Percentiles rank a stretch among this genome's conserved stretches.
phyloP scores from a whole-genome alignment of 106 monocot species.

The Dioscorea alata region DNA sequence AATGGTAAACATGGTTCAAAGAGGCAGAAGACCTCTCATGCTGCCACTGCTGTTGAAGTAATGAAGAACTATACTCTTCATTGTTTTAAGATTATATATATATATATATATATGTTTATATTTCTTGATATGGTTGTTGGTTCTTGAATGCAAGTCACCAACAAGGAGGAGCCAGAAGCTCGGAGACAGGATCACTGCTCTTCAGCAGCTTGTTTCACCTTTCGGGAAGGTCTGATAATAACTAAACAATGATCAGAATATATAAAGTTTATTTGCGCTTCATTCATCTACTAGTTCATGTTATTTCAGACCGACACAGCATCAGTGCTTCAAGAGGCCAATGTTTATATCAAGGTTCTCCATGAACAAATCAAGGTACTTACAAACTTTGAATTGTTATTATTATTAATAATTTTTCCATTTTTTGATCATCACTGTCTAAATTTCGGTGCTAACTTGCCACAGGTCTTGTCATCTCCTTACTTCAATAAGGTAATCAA shows the following conservation, averaged over 20 bases:
- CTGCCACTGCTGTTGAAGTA: background rate
- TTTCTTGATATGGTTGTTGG: background rate
- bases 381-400: too few species aligned
- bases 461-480: conserved; percentile 12
- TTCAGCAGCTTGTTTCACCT: conserved; percentile 45
- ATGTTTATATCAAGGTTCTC: conserved; percentile 23
- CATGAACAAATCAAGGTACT: conserved; percentile 39
- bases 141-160: conserved; percentile 1
- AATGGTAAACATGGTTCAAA: background rate
- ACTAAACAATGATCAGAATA: background rate
- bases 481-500: conserved; percentile 3
- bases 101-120: background rate
- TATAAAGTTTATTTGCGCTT: too few species aligned
- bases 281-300: background rate
- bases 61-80: background rate
- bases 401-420: background rate
- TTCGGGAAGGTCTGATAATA: conserved; percentile 24
- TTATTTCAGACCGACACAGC: conserved; percentile 39
- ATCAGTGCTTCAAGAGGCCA: conserved; percentile 42
- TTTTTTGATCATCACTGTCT: background rate
- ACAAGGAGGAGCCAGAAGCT: conserved; percentile 37
- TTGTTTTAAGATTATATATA: background rate
- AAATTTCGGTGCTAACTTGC: background rate
- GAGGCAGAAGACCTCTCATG: conserved; percentile 12
- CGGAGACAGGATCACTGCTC: conserved; percentile 39